Percentiles rank a stretch among this genome's conserved stretches.
phyloP scores from a whole-genome alignment of 129 eudicot genomes.

The Chrysanthemum lavandulifolium region DNA sequence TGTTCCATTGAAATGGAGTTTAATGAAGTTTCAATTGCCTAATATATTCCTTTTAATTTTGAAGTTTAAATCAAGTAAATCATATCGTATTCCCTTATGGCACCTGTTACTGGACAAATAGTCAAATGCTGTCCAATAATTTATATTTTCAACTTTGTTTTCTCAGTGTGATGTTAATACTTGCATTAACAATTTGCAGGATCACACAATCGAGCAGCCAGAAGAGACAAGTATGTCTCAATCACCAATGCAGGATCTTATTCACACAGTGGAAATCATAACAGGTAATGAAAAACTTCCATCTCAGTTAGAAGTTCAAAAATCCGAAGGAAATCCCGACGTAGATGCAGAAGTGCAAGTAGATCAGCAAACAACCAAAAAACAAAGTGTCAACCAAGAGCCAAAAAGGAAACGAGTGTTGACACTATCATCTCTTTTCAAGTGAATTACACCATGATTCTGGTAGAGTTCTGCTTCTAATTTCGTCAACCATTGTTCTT shows the following conservation, averaged over 20 bases:
- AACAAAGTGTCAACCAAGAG: conserved; percentile 13
- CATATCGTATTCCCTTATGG: too few species aligned
- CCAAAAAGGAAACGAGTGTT: conserved; percentile 12
- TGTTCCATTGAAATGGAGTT: too few species aligned
- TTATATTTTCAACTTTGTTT: not conserved
- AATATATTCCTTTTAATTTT: too few species aligned
- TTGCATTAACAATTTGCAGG: conserved; percentile 23
- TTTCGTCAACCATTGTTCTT: too few species aligned
- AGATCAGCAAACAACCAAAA: conserved; percentile 17
- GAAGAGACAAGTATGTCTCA: conserved; percentile 2
- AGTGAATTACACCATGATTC: conserved; percentile 10
- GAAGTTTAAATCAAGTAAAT: too few species aligned
- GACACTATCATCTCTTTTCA: conserved; percentile 35
- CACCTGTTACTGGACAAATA: too few species aligned
- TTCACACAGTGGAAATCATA: not conserved
- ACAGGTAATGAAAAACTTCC: conserved; percentile 14
- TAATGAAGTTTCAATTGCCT: too few species aligned
- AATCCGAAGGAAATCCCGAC: not conserved
- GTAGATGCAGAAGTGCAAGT: conserved; percentile 13
- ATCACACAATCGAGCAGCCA: not conserved
- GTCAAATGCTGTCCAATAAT: too few species aligned
- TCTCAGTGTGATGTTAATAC: conserved; percentile 4
- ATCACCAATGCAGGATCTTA: conserved; percentile 14
- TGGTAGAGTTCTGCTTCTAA: too few species aligned
- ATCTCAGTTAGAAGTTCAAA: conserved; percentile 15